phyloP scores from a whole-genome alignment of 192 early-diverging fungal genomes.

The Entrophospora sp. region DNA sequence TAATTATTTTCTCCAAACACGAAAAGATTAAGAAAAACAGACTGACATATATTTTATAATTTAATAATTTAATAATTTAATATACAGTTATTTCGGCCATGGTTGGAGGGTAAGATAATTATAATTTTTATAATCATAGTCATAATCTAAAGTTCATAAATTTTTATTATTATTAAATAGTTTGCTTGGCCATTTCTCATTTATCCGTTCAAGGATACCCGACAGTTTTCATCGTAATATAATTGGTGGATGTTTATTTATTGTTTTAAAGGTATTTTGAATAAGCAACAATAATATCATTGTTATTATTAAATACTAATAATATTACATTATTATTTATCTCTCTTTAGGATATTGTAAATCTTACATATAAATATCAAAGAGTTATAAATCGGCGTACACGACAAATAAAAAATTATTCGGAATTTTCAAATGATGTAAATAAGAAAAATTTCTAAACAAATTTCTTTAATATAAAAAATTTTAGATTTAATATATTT shows the following conservation, averaged over 20 bases:
- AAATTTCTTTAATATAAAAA: too few species aligned
- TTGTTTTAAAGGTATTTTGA: slow-evolving; percentile 40
- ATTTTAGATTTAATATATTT: too few species aligned
- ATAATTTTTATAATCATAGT: not conserved
- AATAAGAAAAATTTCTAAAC: too few species aligned
- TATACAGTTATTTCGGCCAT: slow-evolving; percentile 47
- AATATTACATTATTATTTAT: not conserved
- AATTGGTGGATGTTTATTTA: slow-evolving; percentile 47
- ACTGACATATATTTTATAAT: too few species aligned
- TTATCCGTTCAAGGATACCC: slow-evolving; percentile 36
- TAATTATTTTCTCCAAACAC: not conserved
- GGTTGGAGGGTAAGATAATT: slow-evolving; percentile 40
- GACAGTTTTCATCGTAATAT: slow-evolving; percentile 45
- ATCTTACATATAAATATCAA: slow-evolving; percentile 20
- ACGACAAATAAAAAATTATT: slow-evolving; percentile 12
- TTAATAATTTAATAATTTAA: too few species aligned
- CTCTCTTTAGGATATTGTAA: slow-evolving; percentile 15
- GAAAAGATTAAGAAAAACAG: too few species aligned
- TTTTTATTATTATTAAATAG: slow-evolving; percentile 5
- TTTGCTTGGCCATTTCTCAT: slow-evolving; percentile 38
- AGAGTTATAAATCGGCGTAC: slow-evolving; percentile 14
- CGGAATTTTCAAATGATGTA: slow-evolving; percentile 12
- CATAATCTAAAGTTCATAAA: not conserved
- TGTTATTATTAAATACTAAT: not conserved
- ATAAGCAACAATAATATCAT: not conserved